Base-by-base conservation (phyloP, 306 rosid species). In the Glycyrrhiza uralensis region DNA sequence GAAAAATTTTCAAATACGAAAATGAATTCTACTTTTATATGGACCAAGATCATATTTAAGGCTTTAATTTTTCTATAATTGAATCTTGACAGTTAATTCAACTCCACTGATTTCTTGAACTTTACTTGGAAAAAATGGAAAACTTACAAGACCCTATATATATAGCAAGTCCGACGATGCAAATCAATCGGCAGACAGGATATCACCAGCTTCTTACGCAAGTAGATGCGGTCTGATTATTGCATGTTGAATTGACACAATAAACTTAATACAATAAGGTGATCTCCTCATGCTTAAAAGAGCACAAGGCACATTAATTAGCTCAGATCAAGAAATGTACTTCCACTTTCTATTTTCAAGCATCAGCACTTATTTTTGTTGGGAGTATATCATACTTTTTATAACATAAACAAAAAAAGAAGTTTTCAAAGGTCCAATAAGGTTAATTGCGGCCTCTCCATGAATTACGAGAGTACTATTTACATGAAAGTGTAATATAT, bases 141-240 rank as follows among this genome's bases (percentile, higher is more conserved):
- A n/a, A n/a, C n/a, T n/a, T n/a, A 15, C 12, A 66, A 7, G 17
- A 29, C 46, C 35, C 11, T n/a, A n/a, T n/a, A n/a, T 26, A 11
- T 58, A n/a, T 30, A 41, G 55, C 30, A 51, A 52, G 20, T 63
- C 41, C 45, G 18, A 62, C 24, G 64, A 49, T 62, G 46, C 11
- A 74, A 61, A 50, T 73, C 60, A 47, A 35, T 47, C 14, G 2
- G 20, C 30, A 69, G 74, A 69, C 38, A 51, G 24, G 55, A 8
- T 3, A 38, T 14, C 50, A 41, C 42, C 38, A 6, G 23, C 13
- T 15, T 32, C 14, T 51, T 4, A 14, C 12, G 9, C 3, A 45
- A 47, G 66, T 39, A 49, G 54, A 71, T 18, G 29, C 56, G 23
- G 5, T 44, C 6, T 28, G 42, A 17, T 19, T 13, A 10, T 42